Evolutionary conservation across 306 rosid genomes (phyloP), one percentile per base, ranked within the genome.

Genomic region (Canavalia ensiformis): DNA sequence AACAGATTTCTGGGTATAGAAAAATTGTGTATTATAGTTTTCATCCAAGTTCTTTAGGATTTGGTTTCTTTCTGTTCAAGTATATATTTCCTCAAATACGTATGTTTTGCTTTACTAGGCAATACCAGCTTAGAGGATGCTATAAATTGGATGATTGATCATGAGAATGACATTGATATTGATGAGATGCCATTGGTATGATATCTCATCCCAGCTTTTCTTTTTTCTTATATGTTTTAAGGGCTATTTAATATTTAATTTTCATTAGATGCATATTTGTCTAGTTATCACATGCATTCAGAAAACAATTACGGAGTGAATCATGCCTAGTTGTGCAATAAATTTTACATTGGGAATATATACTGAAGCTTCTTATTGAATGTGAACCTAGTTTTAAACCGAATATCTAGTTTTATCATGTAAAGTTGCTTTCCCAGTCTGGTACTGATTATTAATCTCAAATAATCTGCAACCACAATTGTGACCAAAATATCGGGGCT

Each of bases 101-200:
- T 10, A 62, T 47, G 63, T 65, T 72, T 78, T 47, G 10, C 51
- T 71, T 79, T 51, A 81, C 69, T 80, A 94, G 98, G 93, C 1
- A 94, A 92, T 83, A 72, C 67, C 54, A 83, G 81, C 89, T 29
- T 85, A 80, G 96, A 80, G 80, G 93, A 82, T 45, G 90, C 96
- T 50, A 74, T 94, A 81, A 78, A 83, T 70, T 94, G 98, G 98
- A 87, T 90, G 2, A 0, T 92, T 73, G 90, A 89, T 72, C 98
- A 94, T 70, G 94, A 87, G 78, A 91, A 86, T 70, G 98, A 92
- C 81, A 75, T 84, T 2, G 86, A 89, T 34, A 89, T 94, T 69
- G 92, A 89, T 86, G 88, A 90, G 86, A 83, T 88, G 77, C 94
- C 97, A 44, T 58, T 72, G 92, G 98, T 94, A 89, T 76, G 76